phyloP scores from a whole-genome alignment of 2,329 filamentous ascomycete species.

The Fusarium sacchari region DNA sequence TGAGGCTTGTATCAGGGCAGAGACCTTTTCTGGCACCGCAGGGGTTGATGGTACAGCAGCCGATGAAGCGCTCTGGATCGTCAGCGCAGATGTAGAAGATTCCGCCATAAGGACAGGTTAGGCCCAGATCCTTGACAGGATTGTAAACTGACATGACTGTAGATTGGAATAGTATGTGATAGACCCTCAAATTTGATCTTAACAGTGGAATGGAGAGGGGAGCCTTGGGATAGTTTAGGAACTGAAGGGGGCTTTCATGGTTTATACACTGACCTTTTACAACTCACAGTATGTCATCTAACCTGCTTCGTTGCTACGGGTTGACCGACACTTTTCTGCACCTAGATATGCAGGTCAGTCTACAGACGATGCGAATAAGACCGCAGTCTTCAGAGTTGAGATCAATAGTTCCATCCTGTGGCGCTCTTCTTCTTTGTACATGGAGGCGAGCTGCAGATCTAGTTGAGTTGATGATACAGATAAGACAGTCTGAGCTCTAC shows the following conservation, averaged over 20 bases:
- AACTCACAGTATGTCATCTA: neutral
- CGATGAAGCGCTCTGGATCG: conserved; percentile 49
- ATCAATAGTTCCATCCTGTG: neutral
- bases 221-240: neutral
- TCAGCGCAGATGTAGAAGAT: conserved; percentile 52
- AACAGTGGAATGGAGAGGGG: rapidly evolving
- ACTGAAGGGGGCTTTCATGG: rapidly evolving
- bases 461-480: rapidly evolving
- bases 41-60: conserved; percentile 52
- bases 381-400: neutral
- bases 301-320: neutral
- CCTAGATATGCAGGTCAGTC: neutral
- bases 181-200: neutral
- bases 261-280: neutral
- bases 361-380: neutral
- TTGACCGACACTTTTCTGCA: neutral
- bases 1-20: conserved; percentile 36
- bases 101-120: conserved; percentile 47
- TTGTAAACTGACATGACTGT: conserved; percentile 17
- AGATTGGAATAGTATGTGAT: neutral
- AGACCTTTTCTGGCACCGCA: conserved; percentile 40
- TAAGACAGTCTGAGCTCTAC: neutral
- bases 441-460: neutral
- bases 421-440: neutral
- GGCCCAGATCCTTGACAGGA: conserved; percentile 34